Conservation (phyloP, 129 eudicot genomes). For the Artemisia annua region DNA sequence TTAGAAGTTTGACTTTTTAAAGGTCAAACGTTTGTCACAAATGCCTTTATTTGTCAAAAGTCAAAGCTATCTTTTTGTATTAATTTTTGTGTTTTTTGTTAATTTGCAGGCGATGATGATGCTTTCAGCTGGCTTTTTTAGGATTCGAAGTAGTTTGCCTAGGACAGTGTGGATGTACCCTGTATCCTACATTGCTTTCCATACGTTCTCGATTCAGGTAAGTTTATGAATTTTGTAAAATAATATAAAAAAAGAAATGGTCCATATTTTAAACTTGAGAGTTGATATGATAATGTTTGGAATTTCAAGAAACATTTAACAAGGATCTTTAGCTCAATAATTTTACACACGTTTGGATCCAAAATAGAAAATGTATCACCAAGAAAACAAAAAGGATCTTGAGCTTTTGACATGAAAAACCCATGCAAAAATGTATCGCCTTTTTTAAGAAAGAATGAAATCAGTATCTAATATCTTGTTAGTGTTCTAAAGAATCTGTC, state of each 20-base stretch:
- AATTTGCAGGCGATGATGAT: slow-evolving; percentile 72
- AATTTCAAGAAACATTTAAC: too few species aligned
- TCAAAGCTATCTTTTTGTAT: background rate
- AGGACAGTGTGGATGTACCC: slow-evolving; percentile 84
- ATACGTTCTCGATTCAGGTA: slow-evolving; percentile 85
- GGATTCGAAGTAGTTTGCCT: slow-evolving; percentile 86
- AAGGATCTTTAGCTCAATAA: too few species aligned
- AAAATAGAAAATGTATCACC: too few species aligned
- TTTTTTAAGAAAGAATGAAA: background rate
- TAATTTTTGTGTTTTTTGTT: background rate
- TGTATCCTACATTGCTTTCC: slow-evolving; percentile 85
- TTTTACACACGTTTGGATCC: too few species aligned
- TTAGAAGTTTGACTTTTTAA: too few species aligned
- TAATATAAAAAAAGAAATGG: background rate
- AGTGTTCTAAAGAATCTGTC: background rate
- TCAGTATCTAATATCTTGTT: background rate
- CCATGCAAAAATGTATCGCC: background rate
- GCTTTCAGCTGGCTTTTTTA: slow-evolving; percentile 95
- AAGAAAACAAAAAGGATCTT: too few species aligned
- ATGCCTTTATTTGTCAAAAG: background rate
- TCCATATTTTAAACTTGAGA: background rate
- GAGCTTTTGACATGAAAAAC: too few species aligned
- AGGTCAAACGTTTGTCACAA: too few species aligned
- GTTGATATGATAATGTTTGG: too few species aligned
- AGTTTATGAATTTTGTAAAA: slow-evolving; percentile 18